Conservation (phyloP, 257 asterid species). For the Lithospermum erythrorhizon region DNA sequence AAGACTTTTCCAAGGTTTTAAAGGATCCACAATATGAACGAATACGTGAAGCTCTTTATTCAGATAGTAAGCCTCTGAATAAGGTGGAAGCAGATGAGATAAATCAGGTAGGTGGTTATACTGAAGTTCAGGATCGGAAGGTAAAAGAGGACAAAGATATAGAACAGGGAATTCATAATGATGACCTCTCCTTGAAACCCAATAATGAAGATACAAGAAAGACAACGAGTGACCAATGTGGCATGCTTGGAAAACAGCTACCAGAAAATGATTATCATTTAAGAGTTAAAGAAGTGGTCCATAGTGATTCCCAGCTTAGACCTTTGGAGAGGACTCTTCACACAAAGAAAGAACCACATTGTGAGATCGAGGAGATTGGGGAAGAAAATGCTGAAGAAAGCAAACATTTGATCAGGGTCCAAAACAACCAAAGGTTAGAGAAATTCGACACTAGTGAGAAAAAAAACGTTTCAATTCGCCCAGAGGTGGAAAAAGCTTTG, state of each 20-base stretch:
- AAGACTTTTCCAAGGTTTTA: constrained; percentile 40
- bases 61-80: constrained; percentile 10
- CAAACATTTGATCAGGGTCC: not conserved
- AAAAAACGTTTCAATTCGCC: constrained; percentile 6
- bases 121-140: not conserved
- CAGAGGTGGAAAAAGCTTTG: constrained; percentile 45
- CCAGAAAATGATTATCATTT: not conserved
- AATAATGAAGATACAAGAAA: not conserved
- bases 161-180: not conserved
- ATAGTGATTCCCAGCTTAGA: not conserved
- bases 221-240: not conserved
- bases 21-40: constrained; percentile 29
- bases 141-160: not conserved
- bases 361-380: constrained; percentile 44
- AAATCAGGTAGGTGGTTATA: constrained; percentile 4
- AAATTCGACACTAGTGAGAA: not conserved
- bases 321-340: not conserved
- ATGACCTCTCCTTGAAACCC: not conserved
- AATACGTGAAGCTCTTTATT: constrained; percentile 38
- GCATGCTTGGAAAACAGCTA: not conserved
- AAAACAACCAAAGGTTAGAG: not conserved
- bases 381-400: constrained; percentile 25
- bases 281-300: constrained; percentile 2
- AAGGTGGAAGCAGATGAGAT: constrained; percentile 4
- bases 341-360: not conserved